These are phyloP conservation scores for Albizia julibrissin DNA, from an alignment of 306 rosid genomes.

Conservation along the genomic window DNA sequence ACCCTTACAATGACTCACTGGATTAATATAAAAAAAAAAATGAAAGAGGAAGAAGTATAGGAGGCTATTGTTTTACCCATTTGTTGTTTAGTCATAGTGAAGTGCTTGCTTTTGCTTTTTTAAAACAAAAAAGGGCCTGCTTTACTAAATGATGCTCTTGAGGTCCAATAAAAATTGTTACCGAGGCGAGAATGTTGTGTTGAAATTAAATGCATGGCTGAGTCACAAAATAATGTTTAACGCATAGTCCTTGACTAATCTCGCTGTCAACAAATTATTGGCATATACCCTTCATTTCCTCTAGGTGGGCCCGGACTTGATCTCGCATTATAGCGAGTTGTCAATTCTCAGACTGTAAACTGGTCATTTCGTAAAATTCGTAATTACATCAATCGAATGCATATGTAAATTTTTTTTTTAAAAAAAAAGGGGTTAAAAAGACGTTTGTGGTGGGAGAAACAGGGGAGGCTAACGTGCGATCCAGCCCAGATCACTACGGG, in stretches of 20 bases:
- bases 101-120: background rate
- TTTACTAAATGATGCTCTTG: background rate
- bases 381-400: background rate
- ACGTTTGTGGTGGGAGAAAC: background rate
- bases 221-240: background rate
- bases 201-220: background rate
- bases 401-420: background rate
- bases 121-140: background rate
- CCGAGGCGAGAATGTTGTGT: background rate
- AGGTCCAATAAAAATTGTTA: background rate
- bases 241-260: background rate
- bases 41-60: background rate
- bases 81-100: background rate
- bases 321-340: background rate
- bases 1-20: background rate
- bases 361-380: background rate
- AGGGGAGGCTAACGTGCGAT: slow-evolving; percentile 80
- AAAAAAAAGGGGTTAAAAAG: background rate
- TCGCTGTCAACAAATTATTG: background rate
- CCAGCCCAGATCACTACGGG: slow-evolving; percentile 87
- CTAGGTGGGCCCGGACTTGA: background rate
- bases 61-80: background rate
- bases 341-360: background rate
- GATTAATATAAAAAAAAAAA: background rate
- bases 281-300: background rate